These are phyloP conservation scores for Hirschfeldia incana DNA, from an alignment of 345 rosid genomes.

Conservation along the genomic window DNA sequence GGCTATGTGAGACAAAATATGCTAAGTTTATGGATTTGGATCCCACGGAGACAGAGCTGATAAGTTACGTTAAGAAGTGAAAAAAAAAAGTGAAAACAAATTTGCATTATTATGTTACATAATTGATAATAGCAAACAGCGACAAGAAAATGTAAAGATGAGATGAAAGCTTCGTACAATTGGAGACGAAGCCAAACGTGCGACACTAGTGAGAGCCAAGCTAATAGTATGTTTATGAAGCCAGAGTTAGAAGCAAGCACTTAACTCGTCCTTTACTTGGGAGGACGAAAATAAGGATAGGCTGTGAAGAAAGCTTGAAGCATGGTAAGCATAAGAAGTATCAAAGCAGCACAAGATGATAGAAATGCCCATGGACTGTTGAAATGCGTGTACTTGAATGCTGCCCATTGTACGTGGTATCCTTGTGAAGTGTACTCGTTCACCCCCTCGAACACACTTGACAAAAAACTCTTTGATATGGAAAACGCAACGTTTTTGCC, in stretches of 20 bases:
- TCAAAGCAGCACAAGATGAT: constrained; percentile 10
- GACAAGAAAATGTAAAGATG: background rate
- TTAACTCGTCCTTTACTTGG: background rate
- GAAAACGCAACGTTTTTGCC: constrained; percentile 50
- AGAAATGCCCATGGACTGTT: constrained; percentile 8
- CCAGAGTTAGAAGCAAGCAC: background rate
- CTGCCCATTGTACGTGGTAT: constrained; percentile 24
- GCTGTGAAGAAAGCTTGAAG: constrained; percentile 10
- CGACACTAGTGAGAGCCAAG: too few relatives aligned
- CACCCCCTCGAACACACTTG: constrained; percentile 48
- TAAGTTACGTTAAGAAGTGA: background rate
- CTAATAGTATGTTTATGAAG: background rate
- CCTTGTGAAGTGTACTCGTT: constrained; percentile 46
- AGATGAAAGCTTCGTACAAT: background rate
- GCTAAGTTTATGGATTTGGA: background rate
- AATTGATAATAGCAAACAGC: background rate
- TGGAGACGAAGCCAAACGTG: background rate
- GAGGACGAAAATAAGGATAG: constrained; percentile 18
- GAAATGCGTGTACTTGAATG: constrained; percentile 11
- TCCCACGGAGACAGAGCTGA: background rate
- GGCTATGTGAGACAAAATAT: background rate
- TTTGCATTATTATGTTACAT: background rate
- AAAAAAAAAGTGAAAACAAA: background rate
- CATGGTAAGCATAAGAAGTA: background rate
- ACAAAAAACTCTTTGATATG: constrained; percentile 41